Evolutionary conservation across 768 basidiomycete species (phyloP).

Genomic region (Calvatia gigantea): DNA sequence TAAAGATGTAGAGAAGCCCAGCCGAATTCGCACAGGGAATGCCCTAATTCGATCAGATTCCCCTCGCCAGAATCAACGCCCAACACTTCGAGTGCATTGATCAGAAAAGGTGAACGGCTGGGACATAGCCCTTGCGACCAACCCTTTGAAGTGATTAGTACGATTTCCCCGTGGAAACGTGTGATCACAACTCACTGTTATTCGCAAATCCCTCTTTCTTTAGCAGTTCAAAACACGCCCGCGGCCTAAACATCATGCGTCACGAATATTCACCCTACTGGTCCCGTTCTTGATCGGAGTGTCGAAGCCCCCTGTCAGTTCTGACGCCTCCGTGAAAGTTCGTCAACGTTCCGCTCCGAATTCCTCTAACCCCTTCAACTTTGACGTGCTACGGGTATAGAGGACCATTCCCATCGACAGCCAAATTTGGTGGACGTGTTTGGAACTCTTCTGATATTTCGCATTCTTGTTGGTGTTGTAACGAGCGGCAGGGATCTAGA

Average conservation of each 20-base stretch:
- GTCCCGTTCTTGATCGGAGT: slow-evolving; percentile 17
- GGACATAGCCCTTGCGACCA: slow-evolving; percentile 61
- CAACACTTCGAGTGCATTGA: slow-evolving; percentile 28
- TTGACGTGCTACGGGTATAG: slow-evolving; percentile 46
- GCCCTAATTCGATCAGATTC: slow-evolving; percentile 61
- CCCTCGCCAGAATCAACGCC: slow-evolving; percentile 44
- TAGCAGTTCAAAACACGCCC: slow-evolving; percentile 51
- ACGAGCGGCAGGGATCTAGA: no score
- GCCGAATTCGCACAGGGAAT: slow-evolving; percentile 62
- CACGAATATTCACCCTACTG: slow-evolving; percentile 36
- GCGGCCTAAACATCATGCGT: slow-evolving; percentile 69
- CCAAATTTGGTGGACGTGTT: slow-evolving; percentile 10
- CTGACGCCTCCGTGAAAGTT: slow-evolving; percentile 74
- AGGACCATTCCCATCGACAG: background rate
- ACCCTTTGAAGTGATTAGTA: slow-evolving; percentile 31
- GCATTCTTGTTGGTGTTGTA: no score
- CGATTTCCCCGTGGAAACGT: background rate
- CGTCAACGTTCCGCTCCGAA: slow-evolving; percentile 40
- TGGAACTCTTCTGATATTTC: slow-evolving; percentile 2
- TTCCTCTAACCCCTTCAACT: slow-evolving; percentile 38
- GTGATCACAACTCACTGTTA: slow-evolving; percentile 36
- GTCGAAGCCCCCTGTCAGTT: slow-evolving; percentile 48
- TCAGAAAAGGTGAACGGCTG: slow-evolving; percentile 57
- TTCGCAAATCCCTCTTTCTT: slow-evolving; percentile 39
- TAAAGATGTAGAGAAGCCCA: slow-evolving; percentile 27